Base-by-base conservation (phyloP, 352 stramenopile genomes). In the Phytophthora vignae region DNA sequence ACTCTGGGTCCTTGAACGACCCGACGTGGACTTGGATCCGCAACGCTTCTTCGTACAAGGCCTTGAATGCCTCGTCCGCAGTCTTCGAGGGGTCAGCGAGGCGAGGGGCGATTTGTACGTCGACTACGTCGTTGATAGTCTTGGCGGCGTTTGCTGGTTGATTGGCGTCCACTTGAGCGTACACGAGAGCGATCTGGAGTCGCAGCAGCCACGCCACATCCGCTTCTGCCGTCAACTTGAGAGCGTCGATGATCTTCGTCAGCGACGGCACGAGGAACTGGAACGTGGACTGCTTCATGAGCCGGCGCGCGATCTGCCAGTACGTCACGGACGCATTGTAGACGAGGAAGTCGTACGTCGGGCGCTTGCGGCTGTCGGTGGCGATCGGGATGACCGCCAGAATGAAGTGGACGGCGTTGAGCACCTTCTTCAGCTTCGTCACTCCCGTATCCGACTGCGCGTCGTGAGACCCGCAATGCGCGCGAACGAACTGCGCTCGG, bases 251-350 rank as follows among this genome's bases (percentile, higher is more conserved):
- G 2, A 97, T 78, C 7, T 72, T 84, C 2, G 44, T 60, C 40
- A 97, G 77, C 8, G 89, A 93, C 14, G 83, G 73, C n/a, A 81
- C 57, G 8, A 96, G 73, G 57, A 94, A 92, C 69, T 92, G 86
- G 27, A 91, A 91, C 1, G 78, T 93, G 4, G 82, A 80, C 12
- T 76, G 73, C 59, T 96, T 95, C 81, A 98, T 94, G 27, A 97
- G 76, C 60, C 90, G 83, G 4, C 92, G 78, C 52, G 89, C 81
- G 54, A 97, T 84, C 19, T 88, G 86, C 92, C 92, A 98, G 58
- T 94, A 96, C 29, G 84, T 82, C 11, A 98, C 83, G 0, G 88
- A 97, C 11, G 89, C 89, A 59, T 98, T 98, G 88, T 97, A 98
- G 57, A 98, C 81, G 15, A 98, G 81, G 64, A 98, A 98, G 57